Evolutionary conservation across 441 rosid species (phyloP).

Genomic region (Aquilaria agallochum): DNA sequence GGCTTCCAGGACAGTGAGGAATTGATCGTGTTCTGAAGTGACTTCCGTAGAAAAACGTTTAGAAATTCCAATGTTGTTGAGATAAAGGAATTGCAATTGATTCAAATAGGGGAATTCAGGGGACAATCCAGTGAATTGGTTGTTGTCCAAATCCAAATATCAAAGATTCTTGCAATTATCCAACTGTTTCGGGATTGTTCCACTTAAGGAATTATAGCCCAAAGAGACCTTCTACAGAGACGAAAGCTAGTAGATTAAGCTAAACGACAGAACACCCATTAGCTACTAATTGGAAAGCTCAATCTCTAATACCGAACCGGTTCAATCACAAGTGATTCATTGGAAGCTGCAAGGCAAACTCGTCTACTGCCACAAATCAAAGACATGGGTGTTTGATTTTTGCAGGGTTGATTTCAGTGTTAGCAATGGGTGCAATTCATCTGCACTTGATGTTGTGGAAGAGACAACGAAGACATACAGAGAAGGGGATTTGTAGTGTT

Average conservation of each 20-base stretch:
- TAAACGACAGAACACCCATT: slow-evolving; percentile 47
- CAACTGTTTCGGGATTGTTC: slow-evolving; percentile 35
- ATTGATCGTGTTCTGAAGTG: slow-evolving; percentile 44
- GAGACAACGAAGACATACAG: slow-evolving; percentile 16
- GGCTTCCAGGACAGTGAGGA: slow-evolving; percentile 76
- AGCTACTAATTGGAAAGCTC: slow-evolving; percentile 54
- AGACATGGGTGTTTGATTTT: slow-evolving; percentile 26
- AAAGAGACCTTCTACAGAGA: slow-evolving; percentile 61
- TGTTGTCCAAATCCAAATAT: slow-evolving; percentile 82
- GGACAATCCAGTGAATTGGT: slow-evolving; percentile 50
- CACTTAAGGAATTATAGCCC: slow-evolving; percentile 55
- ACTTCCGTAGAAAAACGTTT: slow-evolving; percentile 69
- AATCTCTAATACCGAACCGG: slow-evolving; percentile 48
- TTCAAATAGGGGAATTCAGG: slow-evolving; percentile 55
- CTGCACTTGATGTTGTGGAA: slow-evolving; percentile 42
- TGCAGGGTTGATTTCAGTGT: slow-evolving; percentile 38
- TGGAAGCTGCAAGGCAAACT: slow-evolving; percentile 37
- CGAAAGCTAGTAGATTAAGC: slow-evolving; percentile 53
- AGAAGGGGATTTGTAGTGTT: no score
- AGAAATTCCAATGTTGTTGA: slow-evolving; percentile 61
- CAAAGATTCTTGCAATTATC: slow-evolving; percentile 47
- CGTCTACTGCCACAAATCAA: slow-evolving; percentile 51
- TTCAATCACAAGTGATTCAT: slow-evolving; percentile 57
- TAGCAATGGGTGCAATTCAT: slow-evolving; percentile 53
- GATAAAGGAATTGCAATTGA: slow-evolving; percentile 45